Conservation (phyloP, 768 basidiomycete genomes). For the Mycena haematopus region DNA sequence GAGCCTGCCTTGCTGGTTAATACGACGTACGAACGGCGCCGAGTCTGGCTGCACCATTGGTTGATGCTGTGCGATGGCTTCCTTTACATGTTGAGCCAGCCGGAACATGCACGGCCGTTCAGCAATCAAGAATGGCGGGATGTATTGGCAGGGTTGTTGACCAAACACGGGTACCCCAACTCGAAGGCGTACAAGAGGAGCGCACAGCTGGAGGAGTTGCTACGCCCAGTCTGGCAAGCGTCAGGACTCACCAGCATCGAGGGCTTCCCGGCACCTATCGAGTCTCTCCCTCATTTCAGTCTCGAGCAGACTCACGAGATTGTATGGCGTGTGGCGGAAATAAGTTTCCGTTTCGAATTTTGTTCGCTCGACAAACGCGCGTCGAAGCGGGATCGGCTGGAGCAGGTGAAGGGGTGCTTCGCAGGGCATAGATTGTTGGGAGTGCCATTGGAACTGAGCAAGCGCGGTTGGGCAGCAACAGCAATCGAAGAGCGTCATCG, state of each 20-base stretch:
- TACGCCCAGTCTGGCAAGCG: neutral
- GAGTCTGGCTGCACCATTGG: neutral
- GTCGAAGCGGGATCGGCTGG: neutral
- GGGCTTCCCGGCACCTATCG: neutral
- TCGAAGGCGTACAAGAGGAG: neutral
- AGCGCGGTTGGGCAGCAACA: neutral
- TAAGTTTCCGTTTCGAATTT: conserved; percentile 6
- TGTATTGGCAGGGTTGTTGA: neutral
- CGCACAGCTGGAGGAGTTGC: neutral
- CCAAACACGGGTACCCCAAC: neutral
- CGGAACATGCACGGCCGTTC: neutral
- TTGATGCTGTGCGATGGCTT: neutral
- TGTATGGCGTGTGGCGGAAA: conserved; percentile 1
- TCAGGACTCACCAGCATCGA: neutral
- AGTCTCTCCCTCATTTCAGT: neutral
- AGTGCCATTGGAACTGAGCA: neutral
- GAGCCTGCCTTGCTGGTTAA: neutral
- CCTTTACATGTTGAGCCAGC: neutral
- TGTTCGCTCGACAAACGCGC: neutral
- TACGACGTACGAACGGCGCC: neutral
- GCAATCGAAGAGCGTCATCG: conserved; percentile 4
- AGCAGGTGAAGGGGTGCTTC: neutral
- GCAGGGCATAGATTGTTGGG: neutral
- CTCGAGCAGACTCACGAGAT: neutral
- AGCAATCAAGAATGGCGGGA: neutral